A percentile compares a stretch with the other conserved stretches of the same genome.
phyloP scores from a whole-genome alignment of 108 stramenopile genomes.

The Skeletonema marinoi region DNA sequence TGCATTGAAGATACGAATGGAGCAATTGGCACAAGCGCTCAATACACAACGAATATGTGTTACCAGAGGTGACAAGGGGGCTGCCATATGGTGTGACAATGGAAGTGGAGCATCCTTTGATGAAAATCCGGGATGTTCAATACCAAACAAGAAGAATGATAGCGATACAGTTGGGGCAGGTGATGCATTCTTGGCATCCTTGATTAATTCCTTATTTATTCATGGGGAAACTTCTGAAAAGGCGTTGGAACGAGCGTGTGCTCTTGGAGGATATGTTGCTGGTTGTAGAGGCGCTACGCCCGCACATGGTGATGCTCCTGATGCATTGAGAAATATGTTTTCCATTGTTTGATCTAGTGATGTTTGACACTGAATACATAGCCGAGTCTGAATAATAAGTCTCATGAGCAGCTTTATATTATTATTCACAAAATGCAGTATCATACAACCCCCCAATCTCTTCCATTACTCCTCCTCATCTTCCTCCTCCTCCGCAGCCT shows the following conservation, averaged over 20 bases:
- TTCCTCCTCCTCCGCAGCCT: slow-evolving; percentile 47
- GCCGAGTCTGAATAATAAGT: not conserved
- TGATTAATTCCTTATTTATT: slow-evolving; percentile 34
- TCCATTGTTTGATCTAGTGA: not conserved
- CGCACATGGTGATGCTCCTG: slow-evolving; percentile 42
- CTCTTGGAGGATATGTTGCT: slow-evolving; percentile 48
- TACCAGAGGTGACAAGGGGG: slow-evolving; percentile 43
- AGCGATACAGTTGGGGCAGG: slow-evolving; percentile 52
- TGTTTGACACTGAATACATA: not conserved
- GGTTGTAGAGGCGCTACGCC: slow-evolving; percentile 47
- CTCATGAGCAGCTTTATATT: not conserved
- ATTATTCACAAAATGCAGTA: not conserved
- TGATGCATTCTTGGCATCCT: slow-evolving; percentile 46
- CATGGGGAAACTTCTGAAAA: slow-evolving; percentile 14
- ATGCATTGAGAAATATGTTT: slow-evolving; percentile 31
- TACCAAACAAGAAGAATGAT: slow-evolving; percentile 1
- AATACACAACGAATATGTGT: slow-evolving; percentile 46
- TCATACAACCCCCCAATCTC: slow-evolving; percentile 14
- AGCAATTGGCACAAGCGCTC: slow-evolving; percentile 15
- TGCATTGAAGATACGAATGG: slow-evolving; percentile 30
- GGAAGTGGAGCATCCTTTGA: slow-evolving; percentile 4
- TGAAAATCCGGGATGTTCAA: slow-evolving; percentile 29
- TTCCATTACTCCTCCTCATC: slow-evolving; percentile 31
- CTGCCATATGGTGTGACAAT: slow-evolving; percentile 32
- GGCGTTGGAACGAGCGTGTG: slow-evolving; percentile 39